Base-by-base conservation (phyloP, 768 basidiomycete genomes). In the Ephemerocybe angulata region DNA sequence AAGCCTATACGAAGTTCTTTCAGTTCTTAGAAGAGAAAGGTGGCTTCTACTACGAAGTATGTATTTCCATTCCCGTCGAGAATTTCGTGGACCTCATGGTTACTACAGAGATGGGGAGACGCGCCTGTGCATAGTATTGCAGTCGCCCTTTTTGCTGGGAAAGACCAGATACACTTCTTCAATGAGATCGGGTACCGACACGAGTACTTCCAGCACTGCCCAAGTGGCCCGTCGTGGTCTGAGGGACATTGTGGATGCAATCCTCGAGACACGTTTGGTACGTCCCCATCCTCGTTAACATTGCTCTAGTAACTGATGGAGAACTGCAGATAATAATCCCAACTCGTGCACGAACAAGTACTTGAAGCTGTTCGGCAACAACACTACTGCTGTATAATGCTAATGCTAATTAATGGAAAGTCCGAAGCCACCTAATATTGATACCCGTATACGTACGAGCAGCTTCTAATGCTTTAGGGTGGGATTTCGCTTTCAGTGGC, bases 21-120 rank as follows among this genome's bases (percentile, higher is more conserved):
- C 82, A 90, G 27, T 80, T 82, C 66, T 79, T 96, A 30, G 94
- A 96, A 60, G 70, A 78, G 1, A 81, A 83, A 44, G 93, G 93
- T 35, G 93, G 93, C 4, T 93, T 95, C 70, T 94, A 94, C 72
- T 94, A 93, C 63, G 92, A 93, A 84, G 88, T 87, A 27, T 10
- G 73, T 65, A 10, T 50, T 58, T 5, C 33, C 47, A 28, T 54
- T 12, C 35, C n/a, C 29, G 6, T 19, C 22, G 44, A 33, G 33
- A 37, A 5, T 54, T 33, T 11, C 19, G 47, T 43, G 21, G 29
- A 10, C 19, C 11, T 44, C 19, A 8, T 28, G 4, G 4, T 4
- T 40, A 30, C 43, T 40, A 50, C 56, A 88, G 80, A 78, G 87
- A 37, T 88, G 88, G 89, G 91, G 92, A 27, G 92, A 93, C 65